Conservation (phyloP, 306 rosid genomes). For the Prunus persica region DNA sequence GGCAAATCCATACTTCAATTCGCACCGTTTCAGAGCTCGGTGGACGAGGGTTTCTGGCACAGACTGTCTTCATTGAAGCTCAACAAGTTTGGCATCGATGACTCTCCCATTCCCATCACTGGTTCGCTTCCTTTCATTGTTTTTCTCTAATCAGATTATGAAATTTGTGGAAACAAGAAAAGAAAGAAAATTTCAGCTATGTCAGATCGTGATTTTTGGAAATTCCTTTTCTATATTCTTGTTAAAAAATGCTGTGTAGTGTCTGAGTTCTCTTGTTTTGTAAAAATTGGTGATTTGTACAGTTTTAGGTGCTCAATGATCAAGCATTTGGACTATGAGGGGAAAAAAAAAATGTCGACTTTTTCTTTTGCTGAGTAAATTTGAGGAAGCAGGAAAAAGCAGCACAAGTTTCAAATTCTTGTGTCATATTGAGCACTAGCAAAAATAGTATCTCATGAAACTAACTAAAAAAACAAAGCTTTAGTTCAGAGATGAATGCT, state of each 20-base stretch:
- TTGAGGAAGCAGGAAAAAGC: neutral
- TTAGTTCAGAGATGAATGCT: neutral
- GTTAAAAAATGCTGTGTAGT: neutral
- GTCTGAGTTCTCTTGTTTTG: no score
- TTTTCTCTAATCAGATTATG: neutral
- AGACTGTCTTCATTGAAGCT: conserved; percentile 84
- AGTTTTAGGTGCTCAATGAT: neutral
- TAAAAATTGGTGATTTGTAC: no score
- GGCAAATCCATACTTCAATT: conserved; percentile 59
- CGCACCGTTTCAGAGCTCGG: conserved; percentile 81
- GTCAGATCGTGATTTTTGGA: neutral
- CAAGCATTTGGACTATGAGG: neutral
- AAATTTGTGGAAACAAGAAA: neutral
- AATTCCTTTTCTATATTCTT: neutral
- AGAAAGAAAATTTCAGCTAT: neutral
- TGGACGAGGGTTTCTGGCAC: conserved; percentile 98
- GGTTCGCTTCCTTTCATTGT: conserved; percentile 35
- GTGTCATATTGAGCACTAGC: neutral
- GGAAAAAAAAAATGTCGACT: neutral
- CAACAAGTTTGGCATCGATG: conserved; percentile 95
- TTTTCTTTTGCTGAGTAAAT: neutral
- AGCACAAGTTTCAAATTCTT: neutral
- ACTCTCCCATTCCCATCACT: conserved; percentile 70
- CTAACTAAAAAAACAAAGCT: neutral
- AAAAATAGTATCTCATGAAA: neutral